phyloP scores from a whole-genome alignment of 495 filamentous ascomycete genomes.

The Penicillium herquei region DNA sequence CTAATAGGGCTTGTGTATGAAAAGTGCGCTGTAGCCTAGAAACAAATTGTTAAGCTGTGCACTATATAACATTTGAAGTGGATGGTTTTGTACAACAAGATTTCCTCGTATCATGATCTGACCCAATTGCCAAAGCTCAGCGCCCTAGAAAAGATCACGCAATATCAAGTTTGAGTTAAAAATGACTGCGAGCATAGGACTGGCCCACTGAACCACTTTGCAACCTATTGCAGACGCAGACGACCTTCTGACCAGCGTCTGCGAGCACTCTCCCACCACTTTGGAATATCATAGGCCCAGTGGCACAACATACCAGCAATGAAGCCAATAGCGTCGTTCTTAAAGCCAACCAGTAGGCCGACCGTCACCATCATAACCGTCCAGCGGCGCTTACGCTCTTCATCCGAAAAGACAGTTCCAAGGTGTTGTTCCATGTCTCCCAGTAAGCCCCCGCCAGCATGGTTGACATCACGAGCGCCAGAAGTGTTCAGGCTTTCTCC shows the following conservation, averaged over 20 bases:
- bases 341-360: conserved; percentile 77
- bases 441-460: conserved; percentile 27
- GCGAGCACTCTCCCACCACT: conserved; percentile 23
- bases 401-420: conserved; percentile 48
- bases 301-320: conserved; percentile 73
- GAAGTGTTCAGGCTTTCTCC: conserved; percentile 76
- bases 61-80: too few relatives aligned
- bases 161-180: too few relatives aligned
- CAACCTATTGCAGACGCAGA: conserved; percentile 21
- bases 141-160: too few relatives aligned
- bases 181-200: too few relatives aligned
- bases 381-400: conserved; percentile 69
- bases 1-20: too few relatives aligned
- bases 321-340: conserved; percentile 86
- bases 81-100: too few relatives aligned
- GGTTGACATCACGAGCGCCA: conserved; percentile 59
- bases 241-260: conserved; percentile 33
- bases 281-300: conserved; percentile 48
- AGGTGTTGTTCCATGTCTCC: conserved; percentile 40
- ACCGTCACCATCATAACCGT: conserved; percentile 86
- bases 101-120: too few relatives aligned
- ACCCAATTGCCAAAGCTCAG: too few relatives aligned
- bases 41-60: too few relatives aligned
- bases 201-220: not conserved
- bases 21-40: too few relatives aligned